These are phyloP conservation scores for Cicer chorassanicum DNA, from an alignment of 306 rosid genomes.

Conservation along the genomic window DNA sequence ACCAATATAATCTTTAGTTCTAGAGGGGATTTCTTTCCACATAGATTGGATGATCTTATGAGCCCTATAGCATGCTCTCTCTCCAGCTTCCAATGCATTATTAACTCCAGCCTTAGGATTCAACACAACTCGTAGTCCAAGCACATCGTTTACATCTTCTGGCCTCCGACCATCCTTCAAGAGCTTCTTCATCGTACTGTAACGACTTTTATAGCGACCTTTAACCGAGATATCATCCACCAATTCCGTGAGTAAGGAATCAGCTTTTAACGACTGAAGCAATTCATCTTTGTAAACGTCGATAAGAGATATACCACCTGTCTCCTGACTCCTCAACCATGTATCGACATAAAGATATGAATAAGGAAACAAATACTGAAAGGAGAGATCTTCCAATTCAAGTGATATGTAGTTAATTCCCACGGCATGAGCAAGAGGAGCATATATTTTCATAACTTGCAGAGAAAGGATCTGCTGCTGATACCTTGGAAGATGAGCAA, in stretches of 20 bases:
- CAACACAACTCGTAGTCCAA: constrained; percentile 82
- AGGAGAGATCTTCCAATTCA: constrained; percentile 85
- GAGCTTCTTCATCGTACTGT: constrained; percentile 92
- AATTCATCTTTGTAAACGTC: constrained; percentile 67
- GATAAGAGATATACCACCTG: constrained; percentile 60
- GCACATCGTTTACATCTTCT: constrained; percentile 78
- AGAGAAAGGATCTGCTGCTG: constrained; percentile 78
- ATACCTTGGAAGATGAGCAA: constrained; percentile 72
- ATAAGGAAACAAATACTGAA: constrained; percentile 78
- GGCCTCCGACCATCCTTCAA: constrained; percentile 87
- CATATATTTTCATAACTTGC: constrained; percentile 75
- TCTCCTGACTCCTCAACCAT: constrained; percentile 76
- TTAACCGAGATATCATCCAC: constrained; percentile 62
- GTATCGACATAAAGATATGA: constrained; percentile 79
- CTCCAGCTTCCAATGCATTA: constrained; percentile 54
- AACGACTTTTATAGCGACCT: constrained; percentile 88
- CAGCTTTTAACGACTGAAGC: constrained; percentile 54
- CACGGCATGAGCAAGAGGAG: constrained; percentile 87
- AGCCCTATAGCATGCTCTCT: constrained; percentile 81
- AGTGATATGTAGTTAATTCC: constrained; percentile 71
- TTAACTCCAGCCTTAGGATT: constrained; percentile 56
- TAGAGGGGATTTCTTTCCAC: constrained; percentile 81
- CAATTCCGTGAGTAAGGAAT: constrained; percentile 54
- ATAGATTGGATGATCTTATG: constrained; percentile 60
- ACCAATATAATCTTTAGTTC: constrained; percentile 86